Evolutionary conservation across 2,329 filamentous ascomycete species (phyloP), one percentile per base, ranked within the genome.

Genomic region (Clonostachys solani): DNA sequence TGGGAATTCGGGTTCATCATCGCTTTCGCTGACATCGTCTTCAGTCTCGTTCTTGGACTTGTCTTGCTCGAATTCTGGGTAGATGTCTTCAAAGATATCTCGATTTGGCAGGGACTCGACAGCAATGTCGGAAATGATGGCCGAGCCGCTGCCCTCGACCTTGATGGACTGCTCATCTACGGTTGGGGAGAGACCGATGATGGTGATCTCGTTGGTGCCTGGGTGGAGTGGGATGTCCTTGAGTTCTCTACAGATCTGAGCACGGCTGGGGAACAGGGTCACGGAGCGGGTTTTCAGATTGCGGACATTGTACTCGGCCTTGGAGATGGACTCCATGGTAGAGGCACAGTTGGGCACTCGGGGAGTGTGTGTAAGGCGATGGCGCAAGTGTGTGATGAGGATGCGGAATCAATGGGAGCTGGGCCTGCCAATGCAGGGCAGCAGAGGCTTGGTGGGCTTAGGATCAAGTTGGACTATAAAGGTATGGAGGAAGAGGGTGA

Each of bases 161-260:
- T 79, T 81, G 60, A 85, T 75, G 6, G 79, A 83, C 52, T 81
- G 70, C 50, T 79, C 69, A 53, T 84, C 77, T 17, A 80, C 69
- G 2, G 71, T 73, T 3, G 77, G 75, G 12, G 77, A 75, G 35
- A 84, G 62, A 9, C 80, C 81, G 47, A 72, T 56, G 48, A 85
- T 74, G 17, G 72, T 75, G 49, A 85, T 74, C 54, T 82, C 73
- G 51, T 84, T 84, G 12, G 69, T 62, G 17, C 81, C 81, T 33
- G 76, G 70, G 69, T 79, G 42, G 13, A 50, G 41, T 8, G 48
- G 45, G 9, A 85, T 66, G 52, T 77, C 65, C 48, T 74, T 75
- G 57, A 87, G 74, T 46, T 84, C 78, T 23, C 83, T 74, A 12
- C 78, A 71, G 33, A 87, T 62, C 43, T 83, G 81, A 2, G 83